Conservation (phyloP, 2,329 filamentous ascomycete species). For the Ambrosiella cleistominuta region DNA sequence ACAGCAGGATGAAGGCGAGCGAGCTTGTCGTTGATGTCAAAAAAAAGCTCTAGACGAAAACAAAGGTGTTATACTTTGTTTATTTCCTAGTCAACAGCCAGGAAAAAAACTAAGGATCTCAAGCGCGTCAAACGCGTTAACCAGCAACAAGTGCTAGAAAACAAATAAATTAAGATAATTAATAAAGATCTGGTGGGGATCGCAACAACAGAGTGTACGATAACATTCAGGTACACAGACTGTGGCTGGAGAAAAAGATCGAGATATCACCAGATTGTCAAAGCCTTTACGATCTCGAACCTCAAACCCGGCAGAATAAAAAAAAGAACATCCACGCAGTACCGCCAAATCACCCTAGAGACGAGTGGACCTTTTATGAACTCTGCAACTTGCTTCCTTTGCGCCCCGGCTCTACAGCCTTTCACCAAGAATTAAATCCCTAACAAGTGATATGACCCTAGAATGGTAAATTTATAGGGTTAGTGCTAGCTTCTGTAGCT, state of each 20-base stretch:
- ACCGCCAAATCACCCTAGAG: too few relatives aligned
- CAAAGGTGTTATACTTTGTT: neutral
- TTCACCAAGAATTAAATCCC: neutral
- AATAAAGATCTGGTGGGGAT: neutral
- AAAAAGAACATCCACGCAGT: too few relatives aligned
- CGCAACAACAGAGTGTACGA: too few relatives aligned
- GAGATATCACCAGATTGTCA: too few relatives aligned
- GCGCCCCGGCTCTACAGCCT: constrained; percentile 1
- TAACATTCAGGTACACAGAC: too few relatives aligned
- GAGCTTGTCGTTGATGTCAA: neutral
- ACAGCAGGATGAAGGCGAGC: too few relatives aligned
- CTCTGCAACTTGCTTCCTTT: constrained; percentile 2
- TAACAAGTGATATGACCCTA: neutral
- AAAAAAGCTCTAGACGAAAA: neutral
- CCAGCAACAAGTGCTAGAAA: neutral
- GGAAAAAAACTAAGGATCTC: constrained; percentile 10
- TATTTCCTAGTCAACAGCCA: neutral
- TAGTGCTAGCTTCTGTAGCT: neutral
- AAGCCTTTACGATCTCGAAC: too few relatives aligned
- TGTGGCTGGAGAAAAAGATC: too few relatives aligned
- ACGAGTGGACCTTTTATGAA: too few relatives aligned
- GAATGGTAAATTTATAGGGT: neutral
- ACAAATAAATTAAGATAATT: neutral
- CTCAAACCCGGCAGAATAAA: too few relatives aligned
- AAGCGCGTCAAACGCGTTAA: constrained; percentile 13